Evolutionary conservation across 2,329 filamentous ascomycete genomes (phyloP), one percentile per base, ranked within the genome.

Genomic region (Diaporthe aspalathi): DNA sequence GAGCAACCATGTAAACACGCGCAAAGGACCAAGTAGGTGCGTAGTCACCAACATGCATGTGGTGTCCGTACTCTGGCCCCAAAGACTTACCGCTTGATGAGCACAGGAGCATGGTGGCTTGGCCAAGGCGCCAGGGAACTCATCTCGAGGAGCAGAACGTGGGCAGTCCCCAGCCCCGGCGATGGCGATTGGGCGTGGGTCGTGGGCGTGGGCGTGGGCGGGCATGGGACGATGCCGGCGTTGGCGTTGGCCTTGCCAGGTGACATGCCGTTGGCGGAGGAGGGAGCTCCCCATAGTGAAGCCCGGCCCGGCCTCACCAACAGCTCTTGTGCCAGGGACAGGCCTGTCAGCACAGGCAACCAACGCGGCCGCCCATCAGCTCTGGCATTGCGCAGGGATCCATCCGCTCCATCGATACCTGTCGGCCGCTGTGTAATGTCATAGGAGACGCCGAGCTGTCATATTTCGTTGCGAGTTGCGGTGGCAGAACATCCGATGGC

Each of bases 351-450:
- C 52, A 16, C 27, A 17, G 16, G 32, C n/a, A 49, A n/a, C 40
- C 40, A 57, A 24, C 16, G 66, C 52, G 66, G 66, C 65, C 52
- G 66, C 43, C 38, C 52, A 49, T 54, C 50, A 54, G 35, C 66
- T 27, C 52, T 27, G 32, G 52, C n/a, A 27, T 22, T 5, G 24
- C 5, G 40, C 38, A 68, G 35, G 38, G 38, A 27, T 22, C 17
- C 27, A 16, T 50, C 6, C n/a, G n/a, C n/a, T n/a, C 24, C 1
- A 20, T 35, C 45, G 38, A 22, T 47, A 35, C 57, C 47, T 40
- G 52, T 35, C 66, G 66, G 66, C 66, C 52, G 66, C 52, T 12
- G 9, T 38, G 45, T 24, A n/a, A 68, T 35, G 65, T 8, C 40
- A 35, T 32, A 35, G 53, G 43, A 56, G 24, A 56, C 27, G 66